These are phyloP conservation scores for Spongispora temasekensis DNA, from an alignment of 1,284 basidiomycete genomes.

Conservation along the genomic window DNA sequence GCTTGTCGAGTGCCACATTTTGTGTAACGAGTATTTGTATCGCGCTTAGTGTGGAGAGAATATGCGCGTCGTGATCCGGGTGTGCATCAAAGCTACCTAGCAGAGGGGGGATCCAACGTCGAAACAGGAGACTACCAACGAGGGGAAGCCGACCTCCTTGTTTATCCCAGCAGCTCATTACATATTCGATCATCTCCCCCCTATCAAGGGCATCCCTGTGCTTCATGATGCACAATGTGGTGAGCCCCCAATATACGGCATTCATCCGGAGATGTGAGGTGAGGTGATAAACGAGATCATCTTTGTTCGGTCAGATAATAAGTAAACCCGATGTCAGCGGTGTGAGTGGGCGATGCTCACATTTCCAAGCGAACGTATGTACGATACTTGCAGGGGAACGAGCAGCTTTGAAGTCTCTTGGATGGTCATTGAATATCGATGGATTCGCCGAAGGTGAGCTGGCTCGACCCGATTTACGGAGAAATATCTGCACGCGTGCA, in stretches of 20 bases:
- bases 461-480: no score
- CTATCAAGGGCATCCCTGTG: conserved; percentile 76
- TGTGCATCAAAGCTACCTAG: conserved; percentile 92
- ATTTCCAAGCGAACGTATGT: conserved; percentile 58
- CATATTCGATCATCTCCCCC: conserved; percentile 86
- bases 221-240: conserved; percentile 82
- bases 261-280: conserved; percentile 95
- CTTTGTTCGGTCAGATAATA: conserved; percentile 58
- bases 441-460: no score
- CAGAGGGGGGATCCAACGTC: background rate
- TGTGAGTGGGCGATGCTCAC: conserved; percentile 30
- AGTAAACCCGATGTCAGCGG: conserved; percentile 7
- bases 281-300: conserved; percentile 91
- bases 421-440: no score
- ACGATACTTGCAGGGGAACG: conserved; percentile 49
- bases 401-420: no score
- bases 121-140: conserved; percentile 1
- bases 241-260: conserved; percentile 96
- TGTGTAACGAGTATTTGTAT: conserved; percentile 92
- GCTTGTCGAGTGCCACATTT: conserved; percentile 72
- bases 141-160: conserved; percentile 64
- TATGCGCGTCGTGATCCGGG: conserved; percentile 91
- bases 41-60: conserved; percentile 85
- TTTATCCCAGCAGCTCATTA: conserved; percentile 93
- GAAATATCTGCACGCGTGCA: no score